These are phyloP conservation scores for Solanum etuberosum DNA, from an alignment of 257 asterid genomes.

Conservation along the genomic window DNA sequence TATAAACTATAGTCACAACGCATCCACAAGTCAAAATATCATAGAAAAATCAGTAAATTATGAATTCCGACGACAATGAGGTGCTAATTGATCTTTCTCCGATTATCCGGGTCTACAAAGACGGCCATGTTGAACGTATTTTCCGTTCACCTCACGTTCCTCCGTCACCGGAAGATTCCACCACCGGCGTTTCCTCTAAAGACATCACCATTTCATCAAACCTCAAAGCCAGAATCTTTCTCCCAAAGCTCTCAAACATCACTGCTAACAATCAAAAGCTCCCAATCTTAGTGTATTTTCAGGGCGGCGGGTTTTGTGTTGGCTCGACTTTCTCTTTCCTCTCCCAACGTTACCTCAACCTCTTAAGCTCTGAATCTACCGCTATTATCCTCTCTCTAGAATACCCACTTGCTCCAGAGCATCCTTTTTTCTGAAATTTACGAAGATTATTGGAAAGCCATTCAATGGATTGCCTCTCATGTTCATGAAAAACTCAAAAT, in stretches of 20 bases:
- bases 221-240: constrained; percentile 15
- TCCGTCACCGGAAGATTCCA: constrained; percentile 1
- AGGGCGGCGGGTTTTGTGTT: constrained; percentile 7
- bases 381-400: constrained; percentile 8
- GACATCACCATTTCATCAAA: constrained; percentile 11
- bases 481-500: not conserved
- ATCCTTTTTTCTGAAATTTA: not conserved
- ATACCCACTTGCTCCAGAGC: constrained; percentile 1
- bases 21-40: not conserved
- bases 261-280: not conserved
- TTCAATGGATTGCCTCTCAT: constrained; percentile 17
- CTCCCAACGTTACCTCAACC: constrained; percentile 5
- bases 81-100: constrained; percentile 5
- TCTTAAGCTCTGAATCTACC: not conserved
- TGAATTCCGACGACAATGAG: not conserved
- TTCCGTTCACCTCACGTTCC: constrained; percentile 6
- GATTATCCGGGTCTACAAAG: constrained; percentile 4
- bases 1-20: no score
- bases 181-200: constrained; percentile 13
- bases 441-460: constrained; percentile 14
- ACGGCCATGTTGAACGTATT: constrained; percentile 9
- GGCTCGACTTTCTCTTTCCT: constrained; percentile 16
- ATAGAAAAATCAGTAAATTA: not conserved
- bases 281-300: constrained; percentile 18
- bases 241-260: not conserved